Conservation (phyloP, 2,329 filamentous ascomycete genomes). For the Pseudogymnoascus sp. region DNA sequence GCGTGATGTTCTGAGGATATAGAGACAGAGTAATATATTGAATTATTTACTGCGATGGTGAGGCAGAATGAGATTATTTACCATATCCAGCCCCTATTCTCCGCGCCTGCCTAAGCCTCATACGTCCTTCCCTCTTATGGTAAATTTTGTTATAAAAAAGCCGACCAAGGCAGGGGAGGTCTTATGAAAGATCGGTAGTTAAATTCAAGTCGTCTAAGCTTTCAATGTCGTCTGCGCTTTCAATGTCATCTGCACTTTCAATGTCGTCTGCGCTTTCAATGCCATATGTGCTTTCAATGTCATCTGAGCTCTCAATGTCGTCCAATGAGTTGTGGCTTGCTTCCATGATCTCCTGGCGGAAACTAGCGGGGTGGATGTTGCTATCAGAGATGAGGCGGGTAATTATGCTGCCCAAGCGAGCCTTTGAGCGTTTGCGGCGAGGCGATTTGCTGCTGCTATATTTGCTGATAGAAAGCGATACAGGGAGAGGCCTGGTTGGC, state of each 20-base stretch:
- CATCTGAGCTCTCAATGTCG: constrained; percentile 47
- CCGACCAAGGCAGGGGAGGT: no score
- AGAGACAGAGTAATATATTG: background rate
- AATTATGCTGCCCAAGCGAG: constrained; percentile 28
- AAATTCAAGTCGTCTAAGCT: no score
- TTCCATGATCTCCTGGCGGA: constrained; percentile 86
- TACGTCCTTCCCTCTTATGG: no score
- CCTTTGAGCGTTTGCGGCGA: constrained; percentile 18
- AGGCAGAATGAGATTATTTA: background rate
- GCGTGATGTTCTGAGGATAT: no score
- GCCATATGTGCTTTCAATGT: constrained; percentile 24
- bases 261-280: constrained; percentile 21
- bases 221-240: background rate
- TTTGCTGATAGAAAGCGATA: constrained; percentile 11
- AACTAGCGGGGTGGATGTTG: constrained; percentile 79
- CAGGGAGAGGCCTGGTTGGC: constrained; percentile 49
- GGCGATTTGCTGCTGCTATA: constrained; percentile 14
- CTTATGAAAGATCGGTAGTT: no score
- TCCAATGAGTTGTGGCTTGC: constrained; percentile 59
- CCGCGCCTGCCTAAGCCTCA: no score
- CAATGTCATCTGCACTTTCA: constrained; percentile 44
- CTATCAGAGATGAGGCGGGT: constrained; percentile 58
- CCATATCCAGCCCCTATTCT: no score
- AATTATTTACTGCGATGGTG: no score
- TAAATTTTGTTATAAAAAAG: no score